phyloP scores from a whole-genome alignment of 495 filamentous ascomycete species.

The Aspergillus egyptiacus region DNA sequence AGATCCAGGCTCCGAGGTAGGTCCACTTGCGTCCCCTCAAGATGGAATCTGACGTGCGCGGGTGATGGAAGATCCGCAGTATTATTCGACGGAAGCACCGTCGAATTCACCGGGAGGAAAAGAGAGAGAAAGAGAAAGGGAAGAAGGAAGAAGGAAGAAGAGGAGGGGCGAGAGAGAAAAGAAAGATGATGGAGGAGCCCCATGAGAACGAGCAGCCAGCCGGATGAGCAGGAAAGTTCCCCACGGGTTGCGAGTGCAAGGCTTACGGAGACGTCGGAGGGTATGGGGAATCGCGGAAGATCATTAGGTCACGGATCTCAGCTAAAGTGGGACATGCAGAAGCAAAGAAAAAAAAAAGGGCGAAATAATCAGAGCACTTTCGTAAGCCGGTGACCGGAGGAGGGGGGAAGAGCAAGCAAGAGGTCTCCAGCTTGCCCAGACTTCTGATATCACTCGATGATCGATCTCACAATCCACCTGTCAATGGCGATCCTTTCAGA shows the following conservation, averaged over 20 bases:
- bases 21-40: constrained; percentile 21
- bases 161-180: constrained; percentile 19
- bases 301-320: constrained; percentile 27
- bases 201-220: constrained; percentile 17
- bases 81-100: constrained; percentile 32
- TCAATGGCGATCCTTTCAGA: too few species aligned
- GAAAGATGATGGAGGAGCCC: constrained; percentile 14
- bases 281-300: constrained; percentile 25
- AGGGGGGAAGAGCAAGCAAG: background rate
- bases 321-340: constrained; percentile 1
- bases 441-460: constrained; percentile 5
- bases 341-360: constrained; percentile 5
- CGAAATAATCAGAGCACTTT: background rate
- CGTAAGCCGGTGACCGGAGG: background rate
- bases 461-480: too few species aligned
- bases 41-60: constrained; percentile 18
- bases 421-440: background rate
- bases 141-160: constrained; percentile 16
- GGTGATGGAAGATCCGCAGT: constrained; percentile 26
- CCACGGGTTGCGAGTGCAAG: constrained; percentile 23
- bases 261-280: constrained; percentile 29
- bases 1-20: constrained; percentile 19
- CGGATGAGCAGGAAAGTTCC: constrained; percentile 17
- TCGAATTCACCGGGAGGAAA: constrained; percentile 19
- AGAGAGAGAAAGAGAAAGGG: constrained; percentile 8